Evolutionary conservation across 2,329 filamentous ascomycete genomes (phyloP).

Genomic region (Trichophyton rubrum): DNA sequence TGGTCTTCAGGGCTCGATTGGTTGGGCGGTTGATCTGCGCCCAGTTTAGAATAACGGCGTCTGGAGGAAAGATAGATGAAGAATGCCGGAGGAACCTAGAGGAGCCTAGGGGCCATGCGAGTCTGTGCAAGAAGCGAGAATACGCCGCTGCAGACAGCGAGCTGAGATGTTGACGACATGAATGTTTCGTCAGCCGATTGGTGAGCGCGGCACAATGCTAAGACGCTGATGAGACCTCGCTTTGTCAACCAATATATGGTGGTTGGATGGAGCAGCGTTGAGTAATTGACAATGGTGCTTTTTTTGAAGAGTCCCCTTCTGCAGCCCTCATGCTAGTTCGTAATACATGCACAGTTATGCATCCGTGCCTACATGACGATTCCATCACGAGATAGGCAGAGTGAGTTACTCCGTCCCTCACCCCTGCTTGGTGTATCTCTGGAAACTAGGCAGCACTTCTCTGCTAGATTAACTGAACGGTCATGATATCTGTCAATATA

Average conservation of each 20-base stretch:
- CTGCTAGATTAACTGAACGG: too few species aligned
- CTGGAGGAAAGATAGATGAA: neutral
- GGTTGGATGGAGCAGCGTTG: neutral
- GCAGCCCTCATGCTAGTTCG: neutral
- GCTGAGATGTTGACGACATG: neutral
- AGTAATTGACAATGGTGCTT: neutral
- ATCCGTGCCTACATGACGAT: neutral
- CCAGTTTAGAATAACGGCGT: neutral
- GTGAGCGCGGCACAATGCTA: neutral
- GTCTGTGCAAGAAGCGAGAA: neutral
- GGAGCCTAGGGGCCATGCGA: neutral
- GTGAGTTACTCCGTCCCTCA: neutral
- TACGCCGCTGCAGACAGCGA: neutral
- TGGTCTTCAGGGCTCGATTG: neutral
- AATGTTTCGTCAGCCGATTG: neutral
- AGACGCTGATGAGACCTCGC: neutral
- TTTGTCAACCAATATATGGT: neutral
- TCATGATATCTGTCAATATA: too few species aligned
- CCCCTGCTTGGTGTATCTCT: neutral
- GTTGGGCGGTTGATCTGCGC: constrained; percentile 2
- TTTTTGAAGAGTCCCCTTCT: neutral
- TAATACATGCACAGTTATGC: neutral
- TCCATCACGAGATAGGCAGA: neutral
- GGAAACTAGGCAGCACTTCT: neutral
- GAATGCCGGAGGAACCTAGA: neutral